Conservation (phyloP, 2,329 filamentous ascomycete genomes). For the Magnaporthiopsis rhizophila region DNA sequence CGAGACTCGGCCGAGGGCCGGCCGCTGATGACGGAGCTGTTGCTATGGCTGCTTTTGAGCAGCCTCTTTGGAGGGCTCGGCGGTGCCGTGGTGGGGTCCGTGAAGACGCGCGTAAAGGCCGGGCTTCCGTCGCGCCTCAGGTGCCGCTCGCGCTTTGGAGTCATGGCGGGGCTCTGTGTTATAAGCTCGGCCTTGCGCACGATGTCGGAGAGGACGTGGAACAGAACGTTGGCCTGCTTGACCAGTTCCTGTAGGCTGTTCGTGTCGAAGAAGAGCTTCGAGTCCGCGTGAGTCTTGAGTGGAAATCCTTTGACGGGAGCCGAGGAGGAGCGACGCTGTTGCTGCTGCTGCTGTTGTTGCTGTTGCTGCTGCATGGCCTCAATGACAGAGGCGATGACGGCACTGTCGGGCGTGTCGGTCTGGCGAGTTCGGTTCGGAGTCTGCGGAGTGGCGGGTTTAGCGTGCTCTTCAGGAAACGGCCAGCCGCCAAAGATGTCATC, state of each 20-base stretch:
- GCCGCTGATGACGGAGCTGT: conserved; percentile 37
- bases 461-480: conserved; percentile 32
- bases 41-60: conserved; percentile 41
- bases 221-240: conserved; percentile 51
- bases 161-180: conserved; percentile 46
- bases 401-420: conserved; percentile 25
- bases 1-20: conserved; percentile 44
- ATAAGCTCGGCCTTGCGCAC: conserved; percentile 52
- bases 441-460: conserved; percentile 26
- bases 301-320: conserved; percentile 28
- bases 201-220: conserved; percentile 50
- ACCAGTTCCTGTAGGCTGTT: conserved; percentile 61
- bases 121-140: conserved; percentile 49
- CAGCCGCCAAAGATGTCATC: conserved; percentile 58
- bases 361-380: conserved; percentile 45
- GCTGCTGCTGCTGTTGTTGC: conserved; percentile 37
- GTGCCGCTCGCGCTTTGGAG: conserved; percentile 36
- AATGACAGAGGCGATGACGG: conserved; percentile 53
- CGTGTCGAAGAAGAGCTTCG: conserved; percentile 59
- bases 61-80: conserved; percentile 21
- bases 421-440: conserved; percentile 28
- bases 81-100: conserved; percentile 40
- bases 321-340: conserved; percentile 37
- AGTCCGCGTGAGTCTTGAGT: conserved; percentile 29
- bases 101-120: conserved; percentile 60